Evolutionary conservation across 1,139 yeast genomes (phyloP), one percentile per base, ranked within the genome.

Genomic region (Lodderomyces orthopsilosis): DNA sequence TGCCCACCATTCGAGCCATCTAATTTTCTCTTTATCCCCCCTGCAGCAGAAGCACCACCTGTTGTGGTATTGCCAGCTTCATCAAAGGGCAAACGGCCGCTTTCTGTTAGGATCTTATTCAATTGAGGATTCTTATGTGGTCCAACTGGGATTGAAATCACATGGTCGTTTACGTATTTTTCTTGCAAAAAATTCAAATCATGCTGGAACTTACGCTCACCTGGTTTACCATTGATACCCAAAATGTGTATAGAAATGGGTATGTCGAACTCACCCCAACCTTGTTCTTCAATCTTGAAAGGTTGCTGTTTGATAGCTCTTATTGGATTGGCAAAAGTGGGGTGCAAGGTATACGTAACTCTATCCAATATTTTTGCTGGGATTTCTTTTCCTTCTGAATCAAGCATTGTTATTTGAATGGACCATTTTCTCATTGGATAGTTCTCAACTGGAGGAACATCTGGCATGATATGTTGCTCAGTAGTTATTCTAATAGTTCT

Each of bases 231-330:
- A 22, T 64, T 60, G 43, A 73, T 61, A 7, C 79, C 79, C 27
- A 86, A 76, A 46, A 87, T 72, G 52, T 85, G 87, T 46, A 90
- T 72, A 15, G 87, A 76, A 51, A 93, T 83, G 40, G 88, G 89
- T 59, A 93, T 77, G 60, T 91, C 96, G 58, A 91, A 91, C 55
- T 93, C 98, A 59, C 98, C 98, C 98, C 98, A 93, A 40, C 98
- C 98, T 69, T 89, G 85, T 64, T 93, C 98, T 60, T 83, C 88
- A 44, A 93, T 85, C 58, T 70, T 77, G 68, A 91, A 93, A n/a
- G 98, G 98, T 17, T 87, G 80, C 57, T 83, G 83, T 58, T 87
- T 89, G 57, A 89, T 64, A 6, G 85, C 74, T 66, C 98, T 78
- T 51, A 79, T 82, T 9, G 98, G 98, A 62, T 89, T 89, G 43